Evolutionary conservation across 1,139 yeast genomes (phyloP).

Genomic region (Barnettozyma hawaiiensis): DNA sequence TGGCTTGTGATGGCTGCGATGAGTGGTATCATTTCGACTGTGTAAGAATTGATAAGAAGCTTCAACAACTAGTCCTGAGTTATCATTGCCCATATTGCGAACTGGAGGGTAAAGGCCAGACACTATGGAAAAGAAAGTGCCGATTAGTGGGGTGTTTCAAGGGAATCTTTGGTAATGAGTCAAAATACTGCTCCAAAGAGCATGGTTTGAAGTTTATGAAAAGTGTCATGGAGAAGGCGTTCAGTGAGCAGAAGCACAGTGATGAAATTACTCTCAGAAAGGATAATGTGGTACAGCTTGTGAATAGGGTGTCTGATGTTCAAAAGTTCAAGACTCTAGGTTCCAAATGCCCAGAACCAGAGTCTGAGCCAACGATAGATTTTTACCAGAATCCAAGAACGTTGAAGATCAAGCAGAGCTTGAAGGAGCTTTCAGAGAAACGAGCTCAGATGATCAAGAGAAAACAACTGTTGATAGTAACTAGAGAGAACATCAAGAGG

Average conservation of each 20-base stretch:
- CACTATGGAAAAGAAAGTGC: conserved; percentile 75
- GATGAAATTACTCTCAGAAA: conserved; percentile 15
- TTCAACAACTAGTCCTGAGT: conserved; percentile 53
- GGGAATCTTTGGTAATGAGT: conserved; percentile 42
- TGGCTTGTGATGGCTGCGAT: conserved; percentile 91
- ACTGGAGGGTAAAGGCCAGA: conserved; percentile 41
- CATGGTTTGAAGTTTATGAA: conserved; percentile 63
- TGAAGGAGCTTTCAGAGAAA: conserved; percentile 19
- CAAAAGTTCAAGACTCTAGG: conserved; percentile 32
- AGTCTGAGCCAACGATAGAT: conserved; percentile 36
- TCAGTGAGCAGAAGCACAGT: conserved; percentile 10
- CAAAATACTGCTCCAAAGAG: conserved; percentile 71
- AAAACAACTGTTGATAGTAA: conserved; percentile 17
- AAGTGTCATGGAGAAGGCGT: conserved; percentile 19
- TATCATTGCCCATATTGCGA: conserved; percentile 76
- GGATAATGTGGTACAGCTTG: conserved; percentile 21
- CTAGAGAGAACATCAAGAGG: conserved; percentile 27
- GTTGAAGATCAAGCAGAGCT: conserved; percentile 14
- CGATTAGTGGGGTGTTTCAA: conserved; percentile 52
- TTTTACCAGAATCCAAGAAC: conserved; percentile 26
- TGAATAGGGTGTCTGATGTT: conserved; percentile 28
- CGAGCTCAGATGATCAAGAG: conserved; percentile 11
- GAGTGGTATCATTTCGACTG: conserved; percentile 92
- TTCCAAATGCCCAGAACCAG: conserved; percentile 32
- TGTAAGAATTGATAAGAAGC: conserved; percentile 51